Conservation (phyloP, 768 basidiomycete species). For the Kwoniella europaea region DNA sequence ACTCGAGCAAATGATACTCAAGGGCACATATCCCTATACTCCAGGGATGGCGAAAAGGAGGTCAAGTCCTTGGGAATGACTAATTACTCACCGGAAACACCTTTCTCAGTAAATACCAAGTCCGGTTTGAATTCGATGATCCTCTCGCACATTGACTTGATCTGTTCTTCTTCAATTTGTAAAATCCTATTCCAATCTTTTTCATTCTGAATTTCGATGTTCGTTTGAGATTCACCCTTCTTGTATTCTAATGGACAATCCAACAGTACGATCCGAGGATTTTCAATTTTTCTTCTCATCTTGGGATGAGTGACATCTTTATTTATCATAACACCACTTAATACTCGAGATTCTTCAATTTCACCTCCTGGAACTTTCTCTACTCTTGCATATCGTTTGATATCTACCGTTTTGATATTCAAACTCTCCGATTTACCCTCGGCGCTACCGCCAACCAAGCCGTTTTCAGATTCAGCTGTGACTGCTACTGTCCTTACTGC, state of each 20-base stretch:
- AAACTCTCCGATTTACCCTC: constrained; percentile 23
- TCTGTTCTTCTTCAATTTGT: constrained; percentile 95
- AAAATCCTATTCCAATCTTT: constrained; percentile 89
- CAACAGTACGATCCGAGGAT: constrained; percentile 84
- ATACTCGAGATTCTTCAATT: constrained; percentile 86
- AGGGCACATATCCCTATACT: not conserved
- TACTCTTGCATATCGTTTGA: constrained; percentile 96
- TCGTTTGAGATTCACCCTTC: constrained; percentile 97
- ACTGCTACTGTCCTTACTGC: constrained; percentile 85
- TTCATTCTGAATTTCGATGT: constrained; percentile 96
- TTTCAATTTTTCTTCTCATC: constrained; percentile 88
- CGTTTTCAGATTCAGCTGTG: constrained; percentile 66
- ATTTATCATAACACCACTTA: constrained; percentile 94
- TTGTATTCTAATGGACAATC: constrained; percentile 98
- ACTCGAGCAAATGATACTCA: not conserved
- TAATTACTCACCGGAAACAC: constrained; percentile 77
- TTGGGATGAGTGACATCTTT: constrained; percentile 98
- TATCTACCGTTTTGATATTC: constrained; percentile 82
- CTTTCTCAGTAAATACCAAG: constrained; percentile 95
- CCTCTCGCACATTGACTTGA: constrained; percentile 80
- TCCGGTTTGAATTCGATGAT: constrained; percentile 94
- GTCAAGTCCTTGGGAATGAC: not conserved
- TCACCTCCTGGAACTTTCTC: constrained; percentile 98
- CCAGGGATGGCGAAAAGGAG: too few species aligned
- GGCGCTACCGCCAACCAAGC: constrained; percentile 28